Evolutionary conservation across 169 alveolate genomes (phyloP).

Genomic region (Babesia bovis): DNA sequence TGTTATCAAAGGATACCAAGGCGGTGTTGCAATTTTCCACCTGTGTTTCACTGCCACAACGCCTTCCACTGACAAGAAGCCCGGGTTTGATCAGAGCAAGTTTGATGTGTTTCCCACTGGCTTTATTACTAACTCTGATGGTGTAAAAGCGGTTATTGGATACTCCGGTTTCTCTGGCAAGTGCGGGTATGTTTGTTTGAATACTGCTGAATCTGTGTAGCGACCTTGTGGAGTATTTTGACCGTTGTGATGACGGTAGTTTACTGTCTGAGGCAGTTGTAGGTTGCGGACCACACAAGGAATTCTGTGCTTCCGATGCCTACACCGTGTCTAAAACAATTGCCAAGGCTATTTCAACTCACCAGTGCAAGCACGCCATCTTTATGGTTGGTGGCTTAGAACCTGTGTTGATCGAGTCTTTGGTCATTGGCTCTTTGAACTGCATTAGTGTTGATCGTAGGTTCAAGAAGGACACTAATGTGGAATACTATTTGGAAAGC

Average conservation of each 20-base stretch:
- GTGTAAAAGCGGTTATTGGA: conserved; percentile 29
- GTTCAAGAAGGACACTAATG: conserved; percentile 46
- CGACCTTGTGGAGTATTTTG: conserved; percentile 31
- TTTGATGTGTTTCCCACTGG: conserved; percentile 36
- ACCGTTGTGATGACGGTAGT: conserved; percentile 15
- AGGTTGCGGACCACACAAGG: conserved; percentile 42
- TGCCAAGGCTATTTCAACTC: conserved; percentile 23
- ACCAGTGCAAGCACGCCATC: conserved; percentile 31
- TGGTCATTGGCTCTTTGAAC: conserved; percentile 31
- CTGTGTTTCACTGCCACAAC: conserved; percentile 14
- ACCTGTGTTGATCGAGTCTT: conserved; percentile 8
- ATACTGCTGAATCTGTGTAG: neutral
- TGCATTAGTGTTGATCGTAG: conserved; percentile 53
- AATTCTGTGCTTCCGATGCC: conserved; percentile 34
- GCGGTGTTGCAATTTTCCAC: conserved; percentile 50
- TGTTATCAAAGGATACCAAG: neutral
- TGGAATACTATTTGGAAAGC: conserved; percentile 23
- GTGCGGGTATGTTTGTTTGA: conserved; percentile 32
- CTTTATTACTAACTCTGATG: conserved; percentile 12
- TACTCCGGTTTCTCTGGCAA: conserved; percentile 35
- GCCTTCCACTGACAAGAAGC: neutral
- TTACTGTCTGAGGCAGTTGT: conserved; percentile 39
- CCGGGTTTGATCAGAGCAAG: neutral
- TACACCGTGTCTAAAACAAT: conserved; percentile 13
- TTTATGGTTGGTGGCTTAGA: conserved; percentile 15